Conservation (phyloP, 139 green algal genomes). For the Closterium sp. region DNA sequence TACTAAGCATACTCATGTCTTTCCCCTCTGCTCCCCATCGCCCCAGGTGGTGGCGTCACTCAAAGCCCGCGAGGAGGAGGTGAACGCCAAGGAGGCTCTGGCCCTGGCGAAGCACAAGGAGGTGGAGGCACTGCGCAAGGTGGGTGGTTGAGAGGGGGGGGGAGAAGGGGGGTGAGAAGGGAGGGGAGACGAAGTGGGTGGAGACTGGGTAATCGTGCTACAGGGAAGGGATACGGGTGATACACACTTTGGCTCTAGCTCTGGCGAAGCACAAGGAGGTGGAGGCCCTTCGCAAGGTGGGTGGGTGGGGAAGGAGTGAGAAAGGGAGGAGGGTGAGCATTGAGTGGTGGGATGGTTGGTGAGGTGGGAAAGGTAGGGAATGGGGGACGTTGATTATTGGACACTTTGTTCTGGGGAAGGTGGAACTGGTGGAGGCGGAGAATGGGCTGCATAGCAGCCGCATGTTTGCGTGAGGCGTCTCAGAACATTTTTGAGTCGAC, state of each 20-base stretch:
- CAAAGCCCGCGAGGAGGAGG: not conserved
- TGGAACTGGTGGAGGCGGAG: too few species aligned
- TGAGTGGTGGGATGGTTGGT: not conserved
- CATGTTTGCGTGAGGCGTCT: too few species aligned
- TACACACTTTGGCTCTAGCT: not conserved
- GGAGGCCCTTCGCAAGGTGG: not conserved
- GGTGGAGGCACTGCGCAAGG: not conserved
- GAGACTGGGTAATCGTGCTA: too few species aligned
- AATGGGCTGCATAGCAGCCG: too few species aligned
- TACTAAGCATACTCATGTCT: too few species aligned
- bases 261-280: not conserved
- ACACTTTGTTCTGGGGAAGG: too few species aligned
- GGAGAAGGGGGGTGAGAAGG: too few species aligned
- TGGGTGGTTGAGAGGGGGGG: not conserved
- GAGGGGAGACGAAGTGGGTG: too few species aligned
- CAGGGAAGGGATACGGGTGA: not conserved
- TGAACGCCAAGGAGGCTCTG: conserved; percentile 5
- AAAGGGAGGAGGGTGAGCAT: not conserved
- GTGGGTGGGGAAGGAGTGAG: not conserved
- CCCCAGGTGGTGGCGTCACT: not conserved
- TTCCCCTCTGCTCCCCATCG: not conserved
- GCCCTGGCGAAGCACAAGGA: not conserved
- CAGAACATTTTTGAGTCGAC: too few species aligned
- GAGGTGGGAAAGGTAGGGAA: too few species aligned
- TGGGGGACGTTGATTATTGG: too few species aligned